Evolutionary conservation across 1,284 basidiomycete species (phyloP), one percentile per base, ranked within the genome.

Genomic region (Calocybe gambosa): DNA sequence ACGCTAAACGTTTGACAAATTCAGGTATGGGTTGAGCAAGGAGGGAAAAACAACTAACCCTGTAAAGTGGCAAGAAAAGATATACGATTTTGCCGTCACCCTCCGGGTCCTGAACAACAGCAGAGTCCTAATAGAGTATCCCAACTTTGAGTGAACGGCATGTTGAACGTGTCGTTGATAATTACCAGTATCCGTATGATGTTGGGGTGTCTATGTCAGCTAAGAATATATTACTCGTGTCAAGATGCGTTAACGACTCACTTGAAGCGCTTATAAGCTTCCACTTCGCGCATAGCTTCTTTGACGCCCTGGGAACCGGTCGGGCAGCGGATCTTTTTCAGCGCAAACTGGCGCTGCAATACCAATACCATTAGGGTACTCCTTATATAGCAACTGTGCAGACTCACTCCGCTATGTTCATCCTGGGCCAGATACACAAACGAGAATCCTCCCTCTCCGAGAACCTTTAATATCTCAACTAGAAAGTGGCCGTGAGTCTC

Each of bases 51-150:
- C 2, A 13, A 19, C 44, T 38, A 48, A 81, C 87, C 71, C 88
- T 85, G 70, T 93, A 95, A 36, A 91, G 73, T 0, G 93, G 93
- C 12, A 96, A 70, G 70, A 96, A 95, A 20, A 93, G 79, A 62
- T 96, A 97, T 39, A 96, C 91, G 53, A 97, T 88, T 64, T 95
- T 90, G 18, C 93, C 93, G 45, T 93, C 91, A n/a, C 85, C 88
- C 51, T 90, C 85, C 18, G 85, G 83, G 59, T 95, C 93, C 67
- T 96, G 93, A 0, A 94, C 83, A 8, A 95, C 90, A 1, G 92
- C 90, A n/a, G 89, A 93, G 62, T 96, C 93, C 83, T 89, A 47
- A 8, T 26, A 42, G 39, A 20, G 29, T 35, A 44, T 42, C 47
- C 16, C 50, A 19, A 47, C 36, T n/a, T 49, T 4, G 29, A 3